Evolutionary conservation across 192 early-diverging fungal genomes (phyloP).

Genomic region (Phlyctochytrium planicorne): DNA sequence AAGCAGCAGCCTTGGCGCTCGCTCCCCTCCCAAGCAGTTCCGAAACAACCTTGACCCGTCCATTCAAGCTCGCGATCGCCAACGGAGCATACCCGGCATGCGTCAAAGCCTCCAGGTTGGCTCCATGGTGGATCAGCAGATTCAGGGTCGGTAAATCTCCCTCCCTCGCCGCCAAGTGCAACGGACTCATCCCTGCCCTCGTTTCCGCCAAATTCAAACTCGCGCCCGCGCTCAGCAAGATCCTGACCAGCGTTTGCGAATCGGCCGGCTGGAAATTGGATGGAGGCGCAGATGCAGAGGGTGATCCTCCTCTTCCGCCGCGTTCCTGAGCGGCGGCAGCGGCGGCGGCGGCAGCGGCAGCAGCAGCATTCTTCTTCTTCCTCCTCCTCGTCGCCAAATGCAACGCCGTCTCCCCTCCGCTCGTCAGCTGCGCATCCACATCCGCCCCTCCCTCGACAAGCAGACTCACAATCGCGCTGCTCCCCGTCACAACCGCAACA

Average conservation of each 20-base stretch:
- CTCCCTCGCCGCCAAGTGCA: slow-evolving; percentile 8
- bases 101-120: slow-evolving; percentile 5
- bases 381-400: neutral
- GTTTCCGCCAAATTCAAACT: neutral
- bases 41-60: neutral
- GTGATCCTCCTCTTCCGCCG: too few species aligned
- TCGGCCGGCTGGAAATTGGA: too few species aligned
- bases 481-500: slow-evolving; percentile 5
- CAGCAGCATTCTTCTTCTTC: neutral
- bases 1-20: neutral
- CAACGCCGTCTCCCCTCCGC: slow-evolving; percentile 4
- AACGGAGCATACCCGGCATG: slow-evolving; percentile 3
- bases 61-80: slow-evolving; percentile 4
- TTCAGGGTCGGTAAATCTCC: neutral
- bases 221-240: slow-evolving; percentile 3
- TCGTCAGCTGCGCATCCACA: slow-evolving; percentile 1
- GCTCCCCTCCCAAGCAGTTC: slow-evolving; percentile 1
- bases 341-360: neutral
- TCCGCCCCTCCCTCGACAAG: slow-evolving; percentile 8
- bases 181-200: neutral
- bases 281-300: too few species aligned
- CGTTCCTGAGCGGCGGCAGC: neutral
- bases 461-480: neutral
- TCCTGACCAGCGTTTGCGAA: neutral
- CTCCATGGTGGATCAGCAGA: neutral